Evolutionary conservation across 1,284 basidiomycete genomes (phyloP).

Genomic region (Pyrrhoderma noxium): DNA sequence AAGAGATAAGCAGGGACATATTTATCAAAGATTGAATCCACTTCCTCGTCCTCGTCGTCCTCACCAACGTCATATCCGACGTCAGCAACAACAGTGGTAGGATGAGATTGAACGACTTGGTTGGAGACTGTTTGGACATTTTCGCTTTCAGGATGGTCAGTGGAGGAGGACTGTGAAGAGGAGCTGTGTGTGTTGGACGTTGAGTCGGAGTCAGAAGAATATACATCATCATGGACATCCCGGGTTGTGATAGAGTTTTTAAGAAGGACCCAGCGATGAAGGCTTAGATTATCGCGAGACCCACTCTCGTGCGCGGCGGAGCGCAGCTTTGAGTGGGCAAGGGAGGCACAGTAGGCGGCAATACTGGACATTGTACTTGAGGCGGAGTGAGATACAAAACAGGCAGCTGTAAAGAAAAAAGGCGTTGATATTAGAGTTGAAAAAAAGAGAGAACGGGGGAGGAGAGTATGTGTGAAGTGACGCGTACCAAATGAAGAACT

Average conservation of each 20-base stretch:
- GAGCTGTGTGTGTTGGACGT: no score
- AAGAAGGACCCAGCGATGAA: conserved; percentile 78
- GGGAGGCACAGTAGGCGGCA: conserved; percentile 41
- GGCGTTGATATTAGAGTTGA: not conserved
- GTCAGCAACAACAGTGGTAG: conserved; percentile 16
- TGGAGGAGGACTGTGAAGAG: not conserved
- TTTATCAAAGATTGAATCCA: conserved; percentile 32
- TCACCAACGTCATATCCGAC: conserved; percentile 33
- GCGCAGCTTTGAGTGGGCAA: conserved; percentile 71
- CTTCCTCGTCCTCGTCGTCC: no score
- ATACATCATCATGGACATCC: conserved; percentile 14
- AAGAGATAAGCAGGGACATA: conserved; percentile 66
- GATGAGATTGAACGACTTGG: no score
- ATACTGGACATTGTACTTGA: conserved; percentile 12
- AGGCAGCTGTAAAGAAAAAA: conserved; percentile 1
- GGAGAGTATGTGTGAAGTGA: no score
- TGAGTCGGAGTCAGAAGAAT: conserved; percentile 15
- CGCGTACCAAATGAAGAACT: not conserved
- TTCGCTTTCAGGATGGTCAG: no score
- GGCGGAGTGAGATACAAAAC: conserved; percentile 11
- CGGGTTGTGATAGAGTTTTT: conserved; percentile 66
- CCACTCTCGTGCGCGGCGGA: conserved; percentile 46
- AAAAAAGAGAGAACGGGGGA: not conserved
- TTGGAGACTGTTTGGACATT: no score
- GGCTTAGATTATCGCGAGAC: conserved; percentile 56